Conservation (phyloP, 106 monocot species). For the Dendrobium catenatum region DNA sequence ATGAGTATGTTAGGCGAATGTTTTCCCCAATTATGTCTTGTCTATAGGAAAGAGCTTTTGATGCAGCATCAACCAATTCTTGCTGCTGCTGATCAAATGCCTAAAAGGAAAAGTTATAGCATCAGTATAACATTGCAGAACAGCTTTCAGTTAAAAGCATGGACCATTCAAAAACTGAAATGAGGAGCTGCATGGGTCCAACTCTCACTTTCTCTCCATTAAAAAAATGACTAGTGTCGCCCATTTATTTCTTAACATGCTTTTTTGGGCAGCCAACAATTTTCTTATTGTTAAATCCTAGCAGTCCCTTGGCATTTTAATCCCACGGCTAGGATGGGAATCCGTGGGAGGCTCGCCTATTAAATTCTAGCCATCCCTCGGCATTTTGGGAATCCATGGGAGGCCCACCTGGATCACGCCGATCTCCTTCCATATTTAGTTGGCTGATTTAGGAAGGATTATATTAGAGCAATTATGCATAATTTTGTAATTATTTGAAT, state of each 20-base stretch:
- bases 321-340: no score
- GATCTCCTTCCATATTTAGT: no score
- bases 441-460: no score
- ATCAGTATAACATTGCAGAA: not conserved
- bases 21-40: constrained; percentile 99
- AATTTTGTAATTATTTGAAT: no score
- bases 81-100: constrained; percentile 99
- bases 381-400: no score
- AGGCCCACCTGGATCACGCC: no score
- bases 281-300: not conserved
- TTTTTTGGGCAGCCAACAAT: not conserved
- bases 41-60: constrained; percentile 93
- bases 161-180: not conserved
- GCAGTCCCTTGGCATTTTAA: no score
- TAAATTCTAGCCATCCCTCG: no score
- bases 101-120: constrained; percentile 26
- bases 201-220: not conserved
- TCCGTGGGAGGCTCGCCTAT: no score
- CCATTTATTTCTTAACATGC: not conserved
- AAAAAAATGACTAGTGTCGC: not conserved
- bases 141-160: not conserved
- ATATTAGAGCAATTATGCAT: no score
- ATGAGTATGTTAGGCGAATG: constrained; percentile 75
- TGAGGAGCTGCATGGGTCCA: not conserved
- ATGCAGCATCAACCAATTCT: constrained; percentile 89